Evolutionary conservation across 208 protist genomes (phyloP).

Genomic region (Strigomonas culicis): DNA sequence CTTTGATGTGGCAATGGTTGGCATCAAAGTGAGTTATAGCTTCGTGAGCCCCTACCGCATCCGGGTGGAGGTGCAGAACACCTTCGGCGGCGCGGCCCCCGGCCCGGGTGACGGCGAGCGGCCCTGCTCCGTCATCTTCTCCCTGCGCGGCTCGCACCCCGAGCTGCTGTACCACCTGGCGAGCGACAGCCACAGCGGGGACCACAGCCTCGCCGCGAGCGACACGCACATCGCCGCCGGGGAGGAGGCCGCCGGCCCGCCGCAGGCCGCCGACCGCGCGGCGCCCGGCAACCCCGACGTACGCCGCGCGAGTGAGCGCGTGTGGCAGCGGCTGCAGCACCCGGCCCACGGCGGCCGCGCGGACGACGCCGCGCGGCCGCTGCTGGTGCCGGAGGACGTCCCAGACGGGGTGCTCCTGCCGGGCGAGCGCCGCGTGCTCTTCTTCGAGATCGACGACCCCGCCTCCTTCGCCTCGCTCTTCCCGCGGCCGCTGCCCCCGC

Average conservation of each 20-base stretch:
- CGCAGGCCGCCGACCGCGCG: no score
- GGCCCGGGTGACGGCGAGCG: constrained; percentile 27
- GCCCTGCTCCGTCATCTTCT: constrained; percentile 55
- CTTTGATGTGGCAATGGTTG: no score
- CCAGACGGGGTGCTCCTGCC: constrained; percentile 48
- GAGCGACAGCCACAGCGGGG: background rate
- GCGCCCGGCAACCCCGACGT: no score
- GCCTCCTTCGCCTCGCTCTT: background rate
- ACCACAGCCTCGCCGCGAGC: constrained; percentile 2
- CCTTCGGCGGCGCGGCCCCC: no score
- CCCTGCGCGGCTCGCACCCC: constrained; percentile 62
- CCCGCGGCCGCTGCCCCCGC: no score
- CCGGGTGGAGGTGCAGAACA: no score
- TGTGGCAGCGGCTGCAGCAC: no score
- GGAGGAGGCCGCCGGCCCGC: background rate
- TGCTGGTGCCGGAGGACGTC: constrained; percentile 28
- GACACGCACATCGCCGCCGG: constrained; percentile 1
- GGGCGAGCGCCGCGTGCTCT: constrained; percentile 28
- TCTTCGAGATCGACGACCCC: constrained; percentile 52
- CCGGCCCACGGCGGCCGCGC: no score
- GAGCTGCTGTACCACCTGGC: constrained; percentile 41
- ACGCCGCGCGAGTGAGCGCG: no score
- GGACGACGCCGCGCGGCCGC: no score
- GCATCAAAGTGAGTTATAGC: no score
- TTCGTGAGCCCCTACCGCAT: no score